A percentile compares a stretch with the other conserved stretches of the same genome.
Evolutionary conservation across 2,329 filamentous ascomycete genomes (phyloP).

Genomic region (Arthrinium puccinioides): DNA sequence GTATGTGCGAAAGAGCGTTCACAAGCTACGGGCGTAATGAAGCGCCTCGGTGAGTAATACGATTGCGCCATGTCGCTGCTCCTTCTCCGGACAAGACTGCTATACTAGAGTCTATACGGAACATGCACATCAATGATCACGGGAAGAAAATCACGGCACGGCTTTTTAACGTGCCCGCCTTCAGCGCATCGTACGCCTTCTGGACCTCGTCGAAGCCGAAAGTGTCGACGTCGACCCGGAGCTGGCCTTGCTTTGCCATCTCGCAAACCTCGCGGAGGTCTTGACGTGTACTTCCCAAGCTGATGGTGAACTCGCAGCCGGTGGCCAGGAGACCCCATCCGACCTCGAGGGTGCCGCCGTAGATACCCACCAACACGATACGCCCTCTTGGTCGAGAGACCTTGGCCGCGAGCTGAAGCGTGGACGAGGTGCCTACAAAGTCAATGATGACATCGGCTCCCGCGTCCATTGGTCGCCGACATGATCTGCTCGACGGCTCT

Average conservation of each 20-base stretch:
- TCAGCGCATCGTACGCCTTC: slow-evolving; percentile 9
- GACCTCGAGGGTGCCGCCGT: slow-evolving; percentile 10
- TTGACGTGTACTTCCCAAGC: slow-evolving; percentile 12
- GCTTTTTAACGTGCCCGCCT: slow-evolving; percentile 7
- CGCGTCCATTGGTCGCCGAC: slow-evolving; percentile 17
- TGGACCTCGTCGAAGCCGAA: slow-evolving; percentile 10
- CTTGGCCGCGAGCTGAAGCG: slow-evolving; percentile 9
- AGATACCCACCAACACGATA: slow-evolving; percentile 12
- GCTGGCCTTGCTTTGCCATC: slow-evolving; percentile 8
- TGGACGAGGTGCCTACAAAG: slow-evolving; percentile 10
- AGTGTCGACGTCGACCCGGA: slow-evolving; percentile 10
- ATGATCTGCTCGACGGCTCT: slow-evolving; percentile 10
- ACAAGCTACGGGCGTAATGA: no score
- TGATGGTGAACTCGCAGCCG: slow-evolving; percentile 13
- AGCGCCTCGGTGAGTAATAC: no score
- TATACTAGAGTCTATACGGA: no score
- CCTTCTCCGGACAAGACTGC: no score
- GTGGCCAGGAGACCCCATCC: slow-evolving; percentile 11
- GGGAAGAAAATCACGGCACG: slow-evolving; percentile 12
- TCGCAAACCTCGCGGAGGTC: slow-evolving; percentile 12
- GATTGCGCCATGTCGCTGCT: no score
- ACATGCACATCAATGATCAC: no score
- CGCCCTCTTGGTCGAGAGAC: slow-evolving; percentile 10
- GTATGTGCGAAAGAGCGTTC: no score
- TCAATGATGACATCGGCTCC: slow-evolving; percentile 23